Evolutionary conservation across 345 rosid genomes (phyloP).

Genomic region (Citrus medica): DNA sequence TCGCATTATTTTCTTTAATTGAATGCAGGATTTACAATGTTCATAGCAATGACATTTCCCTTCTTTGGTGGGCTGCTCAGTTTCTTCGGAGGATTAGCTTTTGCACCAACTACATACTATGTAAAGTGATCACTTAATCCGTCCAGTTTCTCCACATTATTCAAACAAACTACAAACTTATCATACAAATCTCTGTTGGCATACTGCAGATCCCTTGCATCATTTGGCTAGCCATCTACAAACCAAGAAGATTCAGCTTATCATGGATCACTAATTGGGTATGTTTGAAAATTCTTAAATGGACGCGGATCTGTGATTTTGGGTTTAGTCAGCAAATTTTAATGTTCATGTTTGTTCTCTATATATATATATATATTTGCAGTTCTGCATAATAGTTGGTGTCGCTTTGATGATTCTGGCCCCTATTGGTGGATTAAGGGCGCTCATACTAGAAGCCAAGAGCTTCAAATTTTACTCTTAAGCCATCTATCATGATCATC

Average conservation of each 20-base stretch:
- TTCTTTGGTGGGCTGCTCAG: conserved; percentile 75
- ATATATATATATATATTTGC: neutral
- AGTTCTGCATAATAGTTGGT: conserved; percentile 48
- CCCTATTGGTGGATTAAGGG: conserved; percentile 46
- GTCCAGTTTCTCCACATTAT: neutral
- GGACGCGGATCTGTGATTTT: neutral
- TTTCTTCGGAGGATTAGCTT: conserved; percentile 83
- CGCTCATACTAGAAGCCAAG: conserved; percentile 38
- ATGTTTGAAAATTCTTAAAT: neutral
- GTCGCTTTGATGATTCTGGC: conserved; percentile 37
- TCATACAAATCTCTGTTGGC: neutral
- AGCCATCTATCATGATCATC: neutral
- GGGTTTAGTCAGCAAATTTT: neutral
- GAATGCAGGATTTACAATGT: conserved; percentile 54
- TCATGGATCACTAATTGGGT: conserved; percentile 73
- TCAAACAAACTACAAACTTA: neutral
- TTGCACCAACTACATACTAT: conserved; percentile 69
- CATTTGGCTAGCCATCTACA: conserved; percentile 63
- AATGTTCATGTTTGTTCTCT: neutral
- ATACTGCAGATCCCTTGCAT: conserved; percentile 73
- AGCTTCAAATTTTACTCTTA: conserved; percentile 45
- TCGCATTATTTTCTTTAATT: neutral
- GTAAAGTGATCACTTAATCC: conserved; percentile 24
- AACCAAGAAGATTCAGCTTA: conserved; percentile 61
- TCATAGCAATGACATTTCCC: conserved; percentile 52